These are phyloP conservation scores for Fusarium sp. DNA, from an alignment of 2,329 filamentous ascomycete species.

Conservation along the genomic window DNA sequence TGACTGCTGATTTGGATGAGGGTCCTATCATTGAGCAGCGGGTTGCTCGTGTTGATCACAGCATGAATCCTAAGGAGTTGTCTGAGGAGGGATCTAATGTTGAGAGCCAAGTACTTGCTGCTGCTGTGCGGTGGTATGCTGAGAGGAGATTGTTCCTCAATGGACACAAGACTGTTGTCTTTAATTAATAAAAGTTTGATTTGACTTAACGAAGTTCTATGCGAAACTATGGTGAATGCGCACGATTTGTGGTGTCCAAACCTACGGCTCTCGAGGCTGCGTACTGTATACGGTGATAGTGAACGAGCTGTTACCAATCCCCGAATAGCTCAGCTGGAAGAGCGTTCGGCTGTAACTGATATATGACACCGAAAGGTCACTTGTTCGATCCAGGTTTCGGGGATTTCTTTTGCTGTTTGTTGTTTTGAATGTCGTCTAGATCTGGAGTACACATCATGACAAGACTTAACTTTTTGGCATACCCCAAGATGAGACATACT, in stretches of 20 bases:
- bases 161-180: constrained; percentile 83
- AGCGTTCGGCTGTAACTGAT: constrained; percentile 44
- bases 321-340: constrained; percentile 47
- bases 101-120: constrained; percentile 83
- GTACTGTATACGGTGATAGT: background rate
- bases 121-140: constrained; percentile 86
- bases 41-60: constrained; percentile 80
- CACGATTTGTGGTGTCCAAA: too few species aligned
- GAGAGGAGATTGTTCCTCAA: constrained; percentile 84
- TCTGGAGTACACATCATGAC: background rate
- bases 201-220: background rate
- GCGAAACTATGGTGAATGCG: background rate
- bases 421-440: background rate
- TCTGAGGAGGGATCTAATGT: constrained; percentile 86
- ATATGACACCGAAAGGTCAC: constrained; percentile 42
- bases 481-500: background rate
- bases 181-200: constrained; percentile 54
- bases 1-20: constrained; percentile 86
- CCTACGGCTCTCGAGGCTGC: background rate
- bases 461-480: background rate
- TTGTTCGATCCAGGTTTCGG: constrained; percentile 45
- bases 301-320: background rate
- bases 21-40: constrained; percentile 91
- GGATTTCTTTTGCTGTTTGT: constrained; percentile 34
- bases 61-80: constrained; percentile 79